phyloP scores from a whole-genome alignment of 768 basidiomycete genomes.

The Suillus weaverae region DNA sequence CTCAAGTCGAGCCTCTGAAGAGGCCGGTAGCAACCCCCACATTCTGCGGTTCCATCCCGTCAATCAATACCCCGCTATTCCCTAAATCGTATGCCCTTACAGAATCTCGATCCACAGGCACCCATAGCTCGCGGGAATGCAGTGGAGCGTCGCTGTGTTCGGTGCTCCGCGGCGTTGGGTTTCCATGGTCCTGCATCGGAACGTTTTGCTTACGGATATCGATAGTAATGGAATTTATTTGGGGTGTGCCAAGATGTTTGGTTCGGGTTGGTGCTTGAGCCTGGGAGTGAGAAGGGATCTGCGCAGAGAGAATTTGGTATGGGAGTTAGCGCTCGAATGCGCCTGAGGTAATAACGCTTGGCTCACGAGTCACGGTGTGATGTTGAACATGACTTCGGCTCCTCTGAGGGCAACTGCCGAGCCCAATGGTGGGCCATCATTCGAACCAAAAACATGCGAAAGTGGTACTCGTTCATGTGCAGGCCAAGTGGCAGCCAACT shows the following conservation, averaged over 20 bases:
- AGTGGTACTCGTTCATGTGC: neutral
- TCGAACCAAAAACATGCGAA: neutral
- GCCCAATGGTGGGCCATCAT: neutral
- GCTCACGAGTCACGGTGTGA: conserved; percentile 1
- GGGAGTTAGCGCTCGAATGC: neutral
- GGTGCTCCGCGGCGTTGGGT: conserved; percentile 6
- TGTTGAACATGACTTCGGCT: neutral
- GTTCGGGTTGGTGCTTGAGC: neutral
- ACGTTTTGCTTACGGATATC: neutral
- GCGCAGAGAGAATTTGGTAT: neutral
- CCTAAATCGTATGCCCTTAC: conserved; percentile 2
- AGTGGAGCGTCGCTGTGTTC: conserved; percentile 5
- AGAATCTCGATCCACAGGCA: conserved; percentile 9
- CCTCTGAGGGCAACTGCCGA: neutral
- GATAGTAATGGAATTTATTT: conserved; percentile 1
- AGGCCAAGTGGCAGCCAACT: neutral
- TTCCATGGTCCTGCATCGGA: conserved; percentile 2
- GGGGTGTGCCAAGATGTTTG: conserved; percentile 1
- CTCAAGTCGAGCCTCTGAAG: neutral
- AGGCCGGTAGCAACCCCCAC: neutral
- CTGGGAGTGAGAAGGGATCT: conserved; percentile 1
- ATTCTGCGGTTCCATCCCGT: conserved; percentile 6
- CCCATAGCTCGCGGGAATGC: conserved; percentile 6
- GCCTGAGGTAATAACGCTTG: neutral
- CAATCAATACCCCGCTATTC: conserved; percentile 8